Conservation (phyloP, 1,139 yeast genomes). For the Yamadazyma friedrichii region DNA sequence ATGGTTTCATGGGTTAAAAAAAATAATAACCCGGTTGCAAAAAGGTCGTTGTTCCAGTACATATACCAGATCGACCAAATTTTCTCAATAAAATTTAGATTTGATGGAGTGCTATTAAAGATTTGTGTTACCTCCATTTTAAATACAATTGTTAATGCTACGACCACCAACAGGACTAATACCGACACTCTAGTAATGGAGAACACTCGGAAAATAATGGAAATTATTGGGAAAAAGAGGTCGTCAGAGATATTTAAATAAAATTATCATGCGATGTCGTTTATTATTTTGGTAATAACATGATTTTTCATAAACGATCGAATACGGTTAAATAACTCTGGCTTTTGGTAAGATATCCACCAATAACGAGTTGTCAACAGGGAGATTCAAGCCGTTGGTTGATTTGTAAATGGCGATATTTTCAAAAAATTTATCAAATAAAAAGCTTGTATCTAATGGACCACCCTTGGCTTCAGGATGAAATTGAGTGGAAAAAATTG, state of each 20-base stretch:
- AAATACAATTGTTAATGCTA: too few relatives aligned
- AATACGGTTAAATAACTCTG: slow-evolving; percentile 48
- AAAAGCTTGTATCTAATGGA: slow-evolving; percentile 85
- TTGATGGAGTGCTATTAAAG: slow-evolving; percentile 2
- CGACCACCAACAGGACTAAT: too few relatives aligned
- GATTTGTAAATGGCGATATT: slow-evolving; percentile 61
- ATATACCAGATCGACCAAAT: slow-evolving; percentile 80
- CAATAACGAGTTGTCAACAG: slow-evolving; percentile 55
- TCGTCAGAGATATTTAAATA: slow-evolving; percentile 1
- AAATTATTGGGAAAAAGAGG: too few relatives aligned
- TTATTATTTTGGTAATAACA: not conserved
- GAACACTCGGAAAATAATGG: too few relatives aligned
- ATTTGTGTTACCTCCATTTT: too few relatives aligned
- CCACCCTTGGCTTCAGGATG: slow-evolving; percentile 99
- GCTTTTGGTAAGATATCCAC: slow-evolving; percentile 83
- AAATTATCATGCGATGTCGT: slow-evolving; percentile 4
- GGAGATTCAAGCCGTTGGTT: slow-evolving; percentile 42
- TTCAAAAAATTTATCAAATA: slow-evolving; percentile 85
- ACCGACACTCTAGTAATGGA: too few relatives aligned
- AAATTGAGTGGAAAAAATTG: slow-evolving; percentile 94
- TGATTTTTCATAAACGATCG: slow-evolving; percentile 1
- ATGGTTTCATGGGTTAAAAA: slow-evolving; percentile 73
- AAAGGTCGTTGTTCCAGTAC: slow-evolving; percentile 68
- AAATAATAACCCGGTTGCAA: slow-evolving; percentile 82
- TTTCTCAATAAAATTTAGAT: slow-evolving; percentile 38